A percentile compares a stretch with the other conserved stretches of the same genome.
Conservation (phyloP, 768 basidiomycete species). For the Pleurotus salmoneostramineus region DNA sequence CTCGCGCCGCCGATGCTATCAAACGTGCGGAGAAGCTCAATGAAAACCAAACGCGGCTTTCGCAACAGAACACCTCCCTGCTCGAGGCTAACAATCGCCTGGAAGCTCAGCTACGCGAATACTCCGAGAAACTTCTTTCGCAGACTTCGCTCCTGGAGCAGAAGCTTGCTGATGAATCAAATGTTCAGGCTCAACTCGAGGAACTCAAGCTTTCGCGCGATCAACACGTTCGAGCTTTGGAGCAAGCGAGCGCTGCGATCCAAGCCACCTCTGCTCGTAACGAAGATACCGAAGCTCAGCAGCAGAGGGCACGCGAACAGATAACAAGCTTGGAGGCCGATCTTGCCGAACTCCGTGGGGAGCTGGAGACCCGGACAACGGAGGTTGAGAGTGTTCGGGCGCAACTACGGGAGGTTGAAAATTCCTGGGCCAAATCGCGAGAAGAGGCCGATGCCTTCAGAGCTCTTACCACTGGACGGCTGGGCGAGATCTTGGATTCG, state of each 20-base stretch:
- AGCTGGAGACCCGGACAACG: slow-evolving; percentile 69
- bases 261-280: slow-evolving; percentile 72
- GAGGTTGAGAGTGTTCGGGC: slow-evolving; percentile 71
- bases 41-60: slow-evolving; percentile 57
- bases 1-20: slow-evolving; percentile 67
- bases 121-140: slow-evolving; percentile 66
- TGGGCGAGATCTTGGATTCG: slow-evolving; percentile 84
- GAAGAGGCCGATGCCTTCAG: slow-evolving; percentile 92
- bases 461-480: slow-evolving; percentile 78
- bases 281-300: slow-evolving; percentile 73
- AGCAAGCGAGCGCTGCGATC: slow-evolving; percentile 79
- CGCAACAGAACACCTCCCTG: slow-evolving; percentile 66
- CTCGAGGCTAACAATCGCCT: slow-evolving; percentile 56
- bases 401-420: slow-evolving; percentile 78
- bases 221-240: slow-evolving; percentile 83
- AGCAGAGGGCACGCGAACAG: slow-evolving; percentile 66
- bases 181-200: slow-evolving; percentile 62
- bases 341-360: slow-evolving; percentile 72
- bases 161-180: slow-evolving; percentile 72
- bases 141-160: slow-evolving; percentile 75
- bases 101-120: slow-evolving; percentile 70
- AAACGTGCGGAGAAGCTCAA: slow-evolving; percentile 77
- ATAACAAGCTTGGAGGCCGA: slow-evolving; percentile 72
- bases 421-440: slow-evolving; percentile 86
- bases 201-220: slow-evolving; percentile 70